Base-by-base conservation (phyloP, 768 basidiomycete species). In the Chalciporus piperatus region DNA sequence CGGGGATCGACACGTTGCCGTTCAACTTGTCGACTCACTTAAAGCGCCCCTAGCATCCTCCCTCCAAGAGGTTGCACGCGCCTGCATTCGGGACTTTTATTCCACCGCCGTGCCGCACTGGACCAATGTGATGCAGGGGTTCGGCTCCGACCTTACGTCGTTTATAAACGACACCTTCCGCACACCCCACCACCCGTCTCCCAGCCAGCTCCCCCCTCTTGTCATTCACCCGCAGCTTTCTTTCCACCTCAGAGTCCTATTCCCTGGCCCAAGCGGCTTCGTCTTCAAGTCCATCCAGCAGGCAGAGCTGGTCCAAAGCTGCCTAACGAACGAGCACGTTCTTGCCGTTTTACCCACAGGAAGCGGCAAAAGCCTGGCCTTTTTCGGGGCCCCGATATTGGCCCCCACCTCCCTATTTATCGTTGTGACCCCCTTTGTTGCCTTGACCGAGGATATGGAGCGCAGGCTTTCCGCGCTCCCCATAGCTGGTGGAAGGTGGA, bases 351-450 rank as follows among this genome's bases (percentile, higher is more conserved):
- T 59, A 41, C 58, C 56, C 1, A 59, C 58, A 0, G 42, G 56
- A 3, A 59, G 58, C 14, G 48, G 58, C 0, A 59, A 59, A 30
- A 57, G 56, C 9, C 11, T 59, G 0, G 51, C 56, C 0, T 58
- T 59, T 32, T 59, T 59, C 13, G 42, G 17, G 3, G 50, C 54
- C 0, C 30, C 54, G 0, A 1, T 58, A 1, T 22, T 59, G 0
- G 28, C 43, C 3, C 57, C 48, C 1, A 2, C 1, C 0, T 27
- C 16, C 13, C 7, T 56, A 11, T 58, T 58, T 9, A 12, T 58
- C 1, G 54, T 58, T 0, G 43, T 58, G 0, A 48, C 47, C 0
- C 54, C 54, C 6, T 54, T 58, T 0, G 33, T 57, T 1, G 43
- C 47, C 0, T 6, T 58, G 20, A 58, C 51, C 0, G 57, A 58